Conservation (phyloP, 805 yeast genomes). For the Zygotorulaspora chibaensis region DNA sequence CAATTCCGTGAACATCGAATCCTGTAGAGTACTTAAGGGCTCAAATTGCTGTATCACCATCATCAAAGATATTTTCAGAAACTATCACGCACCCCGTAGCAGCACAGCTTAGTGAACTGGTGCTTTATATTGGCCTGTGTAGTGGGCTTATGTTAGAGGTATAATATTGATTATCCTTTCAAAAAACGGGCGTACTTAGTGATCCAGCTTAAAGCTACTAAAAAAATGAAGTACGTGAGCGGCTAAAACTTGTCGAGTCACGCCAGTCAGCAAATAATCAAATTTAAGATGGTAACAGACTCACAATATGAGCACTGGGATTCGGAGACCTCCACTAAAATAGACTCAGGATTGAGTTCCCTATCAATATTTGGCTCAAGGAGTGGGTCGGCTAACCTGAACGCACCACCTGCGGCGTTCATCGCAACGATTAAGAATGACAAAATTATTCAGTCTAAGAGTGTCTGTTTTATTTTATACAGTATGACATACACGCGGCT, state of each 20-base stretch:
- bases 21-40: conserved; percentile 2
- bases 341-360: neutral
- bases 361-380: neutral
- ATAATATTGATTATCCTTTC: too few relatives aligned
- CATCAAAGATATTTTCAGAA: neutral
- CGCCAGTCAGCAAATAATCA: too few relatives aligned
- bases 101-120: too few relatives aligned
- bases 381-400: neutral
- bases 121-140: too few relatives aligned
- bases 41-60: neutral
- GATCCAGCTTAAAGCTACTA: too few relatives aligned
- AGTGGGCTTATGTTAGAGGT: too few relatives aligned
- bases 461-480: conserved; percentile 15
- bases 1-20: conserved; percentile 5
- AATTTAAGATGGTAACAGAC: too few relatives aligned
- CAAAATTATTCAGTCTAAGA: conserved; percentile 9
- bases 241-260: too few relatives aligned
- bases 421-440: conserved; percentile 8
- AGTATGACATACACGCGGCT: conserved; percentile 7
- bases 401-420: conserved; percentile 17
- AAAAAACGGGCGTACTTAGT: too few relatives aligned
- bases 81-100: neutral
- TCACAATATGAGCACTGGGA: too few relatives aligned
- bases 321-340: neutral
- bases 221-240: too few relatives aligned